These are phyloP conservation scores for Malassezia yamatoensis DNA, from an alignment of 1,284 basidiomycete genomes.

Conservation along the genomic window DNA sequence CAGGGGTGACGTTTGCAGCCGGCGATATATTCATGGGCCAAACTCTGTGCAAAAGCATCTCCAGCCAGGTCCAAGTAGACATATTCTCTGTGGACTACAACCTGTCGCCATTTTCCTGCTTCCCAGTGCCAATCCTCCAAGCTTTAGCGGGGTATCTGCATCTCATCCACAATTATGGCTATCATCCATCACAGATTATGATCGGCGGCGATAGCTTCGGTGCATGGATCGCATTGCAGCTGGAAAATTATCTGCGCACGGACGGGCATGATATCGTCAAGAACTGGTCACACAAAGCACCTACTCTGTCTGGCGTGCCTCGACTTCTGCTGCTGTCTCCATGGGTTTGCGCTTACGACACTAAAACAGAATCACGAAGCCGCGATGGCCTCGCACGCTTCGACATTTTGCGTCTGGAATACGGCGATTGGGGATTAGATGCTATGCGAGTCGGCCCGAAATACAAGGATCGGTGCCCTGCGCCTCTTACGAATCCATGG, in stretches of 20 bases:
- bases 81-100: constrained; percentile 45
- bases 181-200: constrained; percentile 36
- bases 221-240: constrained; percentile 28
- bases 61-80: constrained; percentile 27
- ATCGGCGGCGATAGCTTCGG: constrained; percentile 43
- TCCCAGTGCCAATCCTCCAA: constrained; percentile 37
- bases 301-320: constrained; percentile 16
- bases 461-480: not conserved
- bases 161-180: constrained; percentile 33
- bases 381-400: constrained; percentile 1
- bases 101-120: constrained; percentile 34
- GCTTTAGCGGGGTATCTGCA: constrained; percentile 33
- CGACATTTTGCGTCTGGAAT: constrained; percentile 31
- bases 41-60: constrained; percentile 29
- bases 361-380: constrained; percentile 8
- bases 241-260: constrained; percentile 37
- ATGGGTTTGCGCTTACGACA: constrained; percentile 22
- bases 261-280: constrained; percentile 25
- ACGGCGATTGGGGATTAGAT: constrained; percentile 32
- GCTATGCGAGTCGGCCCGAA: constrained; percentile 9
- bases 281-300: not conserved
- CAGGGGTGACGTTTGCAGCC: constrained; percentile 40
- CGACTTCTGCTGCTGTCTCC: constrained; percentile 35
- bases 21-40: constrained; percentile 42
- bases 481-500: not conserved